Conservation (phyloP, 2,329 filamentous ascomycete genomes). For the Thelonectria discophora region DNA sequence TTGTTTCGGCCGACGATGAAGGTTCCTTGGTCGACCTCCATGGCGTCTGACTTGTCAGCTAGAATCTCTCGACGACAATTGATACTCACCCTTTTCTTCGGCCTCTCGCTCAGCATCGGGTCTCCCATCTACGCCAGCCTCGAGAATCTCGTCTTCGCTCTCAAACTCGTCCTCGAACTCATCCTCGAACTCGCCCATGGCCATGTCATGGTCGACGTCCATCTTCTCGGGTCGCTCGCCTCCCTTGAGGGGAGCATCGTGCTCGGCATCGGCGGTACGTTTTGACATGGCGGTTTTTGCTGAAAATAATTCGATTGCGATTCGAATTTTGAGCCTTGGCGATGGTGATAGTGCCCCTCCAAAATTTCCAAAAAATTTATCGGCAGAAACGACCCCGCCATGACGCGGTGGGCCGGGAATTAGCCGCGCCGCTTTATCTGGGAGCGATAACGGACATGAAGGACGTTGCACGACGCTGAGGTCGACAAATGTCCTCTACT, state of each 20-base stretch:
- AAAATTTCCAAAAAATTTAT: slow-evolving; percentile 20
- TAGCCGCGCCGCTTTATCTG: slow-evolving; percentile 7
- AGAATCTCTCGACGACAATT: background rate
- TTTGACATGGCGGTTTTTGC: slow-evolving; percentile 32
- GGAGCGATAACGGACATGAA: background rate
- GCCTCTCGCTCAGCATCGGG: slow-evolving; percentile 93
- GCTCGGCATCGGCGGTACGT: slow-evolving; percentile 43
- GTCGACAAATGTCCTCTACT: too few species aligned
- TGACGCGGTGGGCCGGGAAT: slow-evolving; percentile 25
- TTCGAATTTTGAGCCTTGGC: slow-evolving; percentile 16
- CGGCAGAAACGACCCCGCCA: slow-evolving; percentile 17
- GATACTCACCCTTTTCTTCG: slow-evolving; percentile 71
- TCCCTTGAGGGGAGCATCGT: slow-evolving; percentile 64
- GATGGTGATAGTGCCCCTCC: slow-evolving; percentile 19
- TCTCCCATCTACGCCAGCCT: slow-evolving; percentile 91
- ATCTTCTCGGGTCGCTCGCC: slow-evolving; percentile 69
- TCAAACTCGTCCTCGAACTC: slow-evolving; percentile 94
- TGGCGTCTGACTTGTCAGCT: slow-evolving; percentile 65
- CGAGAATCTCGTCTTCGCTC: slow-evolving; percentile 87
- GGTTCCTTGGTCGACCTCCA: slow-evolving; percentile 93
- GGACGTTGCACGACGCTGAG: too few species aligned
- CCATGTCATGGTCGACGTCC: slow-evolving; percentile 74
- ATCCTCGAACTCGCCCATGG: slow-evolving; percentile 89
- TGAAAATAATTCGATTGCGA: slow-evolving; percentile 1
- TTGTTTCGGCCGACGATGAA: slow-evolving; percentile 97